These are phyloP conservation scores for Apiotrichum porosum DNA, from an alignment of 1,284 basidiomycete species.

Conservation along the genomic window DNA sequence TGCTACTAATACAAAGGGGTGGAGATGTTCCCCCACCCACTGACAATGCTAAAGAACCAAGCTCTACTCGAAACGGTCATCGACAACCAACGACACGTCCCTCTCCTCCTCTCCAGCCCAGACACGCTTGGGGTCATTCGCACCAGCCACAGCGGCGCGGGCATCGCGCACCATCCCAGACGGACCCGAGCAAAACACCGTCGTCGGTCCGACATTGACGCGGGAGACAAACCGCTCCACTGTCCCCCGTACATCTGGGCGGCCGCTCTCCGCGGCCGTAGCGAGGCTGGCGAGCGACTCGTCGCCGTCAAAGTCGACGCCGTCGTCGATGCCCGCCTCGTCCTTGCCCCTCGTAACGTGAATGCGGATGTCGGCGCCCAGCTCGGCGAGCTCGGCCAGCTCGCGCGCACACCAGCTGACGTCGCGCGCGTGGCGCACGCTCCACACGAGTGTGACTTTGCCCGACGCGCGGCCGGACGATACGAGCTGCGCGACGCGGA, in stretches of 20 bases:
- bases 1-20: no score
- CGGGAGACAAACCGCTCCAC: constrained; percentile 4
- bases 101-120: constrained; percentile 21
- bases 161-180: constrained; percentile 23
- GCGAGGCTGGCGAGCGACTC: constrained; percentile 14
- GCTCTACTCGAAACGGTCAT: constrained; percentile 23
- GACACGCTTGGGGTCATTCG: constrained; percentile 16
- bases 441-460: constrained; percentile 27
- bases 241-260: background rate
- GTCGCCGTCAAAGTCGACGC: background rate
- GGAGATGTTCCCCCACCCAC: no score
- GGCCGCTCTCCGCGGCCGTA: constrained; percentile 5
- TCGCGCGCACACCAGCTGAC: constrained; percentile 26
- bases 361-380: constrained; percentile 13
- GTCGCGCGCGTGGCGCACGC: constrained; percentile 20
- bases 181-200: constrained; percentile 29
- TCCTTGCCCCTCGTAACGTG: constrained; percentile 10
- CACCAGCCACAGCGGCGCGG: constrained; percentile 21
- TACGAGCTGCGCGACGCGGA: constrained; percentile 16
- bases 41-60: no score
- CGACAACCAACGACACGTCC: constrained; percentile 28
- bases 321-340: background rate
- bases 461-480: constrained; percentile 1
- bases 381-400: constrained; percentile 15
- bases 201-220: constrained; percentile 1